phyloP scores from a whole-genome alignment of 208 protist species.

The Porcisia deanei region DNA sequence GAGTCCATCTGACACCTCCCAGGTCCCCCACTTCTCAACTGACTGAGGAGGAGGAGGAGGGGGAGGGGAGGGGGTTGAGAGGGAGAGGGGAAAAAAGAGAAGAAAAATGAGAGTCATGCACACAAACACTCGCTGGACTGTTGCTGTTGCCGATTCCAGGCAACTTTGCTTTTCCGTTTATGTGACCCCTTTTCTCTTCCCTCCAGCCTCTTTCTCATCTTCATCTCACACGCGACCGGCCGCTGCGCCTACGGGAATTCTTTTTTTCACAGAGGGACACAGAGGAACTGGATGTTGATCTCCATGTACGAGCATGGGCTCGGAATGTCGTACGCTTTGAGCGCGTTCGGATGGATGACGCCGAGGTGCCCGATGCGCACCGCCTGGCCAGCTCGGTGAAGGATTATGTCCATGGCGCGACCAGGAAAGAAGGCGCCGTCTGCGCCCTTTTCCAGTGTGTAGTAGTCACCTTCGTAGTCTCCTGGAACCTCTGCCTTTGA shows the following conservation, averaged over 20 bases:
- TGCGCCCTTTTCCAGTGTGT: constrained; percentile 55
- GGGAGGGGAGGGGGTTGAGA: no score
- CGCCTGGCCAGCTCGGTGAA: constrained; percentile 63
- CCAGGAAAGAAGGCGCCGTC: constrained; percentile 93
- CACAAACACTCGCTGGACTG: no score
- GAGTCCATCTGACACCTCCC: no score
- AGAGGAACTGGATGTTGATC: constrained; percentile 90
- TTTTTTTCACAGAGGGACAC: constrained; percentile 17
- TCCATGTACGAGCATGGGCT: constrained; percentile 94
- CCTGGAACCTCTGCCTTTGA: constrained; percentile 25
- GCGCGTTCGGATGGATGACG: constrained; percentile 90
- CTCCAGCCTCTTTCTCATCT: not conserved
- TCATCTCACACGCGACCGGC: not conserved
- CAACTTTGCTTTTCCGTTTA: not conserved
- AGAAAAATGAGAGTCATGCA: no score
- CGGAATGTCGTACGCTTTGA: constrained; percentile 93
- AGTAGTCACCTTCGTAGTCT: constrained; percentile 41
- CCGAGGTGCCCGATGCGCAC: constrained; percentile 77
- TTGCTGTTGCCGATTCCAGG: no score
- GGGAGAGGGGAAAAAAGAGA: no score
- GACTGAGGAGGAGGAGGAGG: no score
- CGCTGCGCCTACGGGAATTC: not conserved
- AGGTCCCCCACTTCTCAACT: no score
- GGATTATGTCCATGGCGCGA: constrained; percentile 82
- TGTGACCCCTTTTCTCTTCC: not conserved